These are phyloP conservation scores for Xanthoconium stramineum DNA, from an alignment of 768 basidiomycete genomes.

Conservation along the genomic window DNA sequence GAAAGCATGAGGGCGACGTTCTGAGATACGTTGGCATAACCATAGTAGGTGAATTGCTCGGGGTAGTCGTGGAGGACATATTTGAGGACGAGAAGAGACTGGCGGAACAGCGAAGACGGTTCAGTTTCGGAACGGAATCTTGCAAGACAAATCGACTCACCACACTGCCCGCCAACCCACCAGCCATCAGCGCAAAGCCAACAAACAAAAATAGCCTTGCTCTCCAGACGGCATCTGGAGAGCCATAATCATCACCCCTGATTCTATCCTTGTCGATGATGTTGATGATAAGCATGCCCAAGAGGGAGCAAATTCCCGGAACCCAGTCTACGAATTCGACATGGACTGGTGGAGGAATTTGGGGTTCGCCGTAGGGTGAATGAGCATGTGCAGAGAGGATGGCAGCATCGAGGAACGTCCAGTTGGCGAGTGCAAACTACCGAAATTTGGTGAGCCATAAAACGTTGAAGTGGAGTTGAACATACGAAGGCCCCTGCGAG, in stretches of 20 bases:
- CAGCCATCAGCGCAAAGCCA: slow-evolving; percentile 96
- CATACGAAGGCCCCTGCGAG: slow-evolving; percentile 87
- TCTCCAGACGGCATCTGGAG: slow-evolving; percentile 84
- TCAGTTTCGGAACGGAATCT: background rate
- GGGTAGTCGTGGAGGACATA: slow-evolving; percentile 74
- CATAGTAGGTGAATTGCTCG: slow-evolving; percentile 83
- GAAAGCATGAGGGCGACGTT: slow-evolving; percentile 84
- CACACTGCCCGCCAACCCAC: slow-evolving; percentile 94
- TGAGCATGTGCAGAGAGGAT: slow-evolving; percentile 86
- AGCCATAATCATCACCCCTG: slow-evolving; percentile 76
- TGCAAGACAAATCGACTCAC: slow-evolving; percentile 47
- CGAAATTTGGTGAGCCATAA: background rate
- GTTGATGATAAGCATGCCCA: slow-evolving; percentile 91
- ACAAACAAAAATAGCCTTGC: slow-evolving; percentile 89
- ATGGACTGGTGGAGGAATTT: slow-evolving; percentile 69
- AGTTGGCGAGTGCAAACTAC: slow-evolving; percentile 92
- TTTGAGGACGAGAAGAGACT: slow-evolving; percentile 90
- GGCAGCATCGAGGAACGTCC: slow-evolving; percentile 92
- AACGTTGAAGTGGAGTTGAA: slow-evolving; percentile 16
- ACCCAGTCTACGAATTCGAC: slow-evolving; percentile 96
- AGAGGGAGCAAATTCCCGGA: slow-evolving; percentile 88
- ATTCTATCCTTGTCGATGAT: slow-evolving; percentile 93
- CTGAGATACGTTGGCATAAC: slow-evolving; percentile 94
- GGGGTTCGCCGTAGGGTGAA: slow-evolving; percentile 67
- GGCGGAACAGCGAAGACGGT: background rate